Evolutionary conservation across 1,284 basidiomycete genomes (phyloP).

Genomic region (Malassezia cuniculi): DNA sequence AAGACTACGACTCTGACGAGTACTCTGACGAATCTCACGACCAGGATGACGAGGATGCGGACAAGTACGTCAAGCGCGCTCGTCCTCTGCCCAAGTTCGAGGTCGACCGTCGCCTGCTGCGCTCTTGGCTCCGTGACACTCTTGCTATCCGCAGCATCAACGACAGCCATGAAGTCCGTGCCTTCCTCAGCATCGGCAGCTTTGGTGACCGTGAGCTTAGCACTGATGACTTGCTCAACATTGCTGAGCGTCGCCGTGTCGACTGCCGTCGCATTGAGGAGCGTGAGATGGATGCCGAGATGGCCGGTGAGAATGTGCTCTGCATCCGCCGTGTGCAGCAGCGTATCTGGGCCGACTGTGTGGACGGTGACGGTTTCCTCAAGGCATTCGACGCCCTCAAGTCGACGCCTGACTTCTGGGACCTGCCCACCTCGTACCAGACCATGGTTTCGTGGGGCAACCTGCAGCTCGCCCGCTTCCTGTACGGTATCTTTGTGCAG

Average conservation of each 20-base stretch:
- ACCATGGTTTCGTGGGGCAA: constrained; percentile 37
- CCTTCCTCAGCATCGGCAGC: constrained; percentile 31
- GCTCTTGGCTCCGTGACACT: constrained; percentile 39
- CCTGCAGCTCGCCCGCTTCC: constrained; percentile 32
- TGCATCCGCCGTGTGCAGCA: constrained; percentile 32
- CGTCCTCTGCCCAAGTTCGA: constrained; percentile 25
- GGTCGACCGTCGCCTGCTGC: constrained; percentile 31
- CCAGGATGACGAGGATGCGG: no score
- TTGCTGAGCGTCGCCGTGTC: constrained; percentile 24
- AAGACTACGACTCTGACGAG: no score
- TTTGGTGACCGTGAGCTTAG: constrained; percentile 28
- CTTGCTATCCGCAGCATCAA: constrained; percentile 32
- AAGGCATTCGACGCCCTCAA: constrained; percentile 31
- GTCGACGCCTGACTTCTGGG: constrained; percentile 21
- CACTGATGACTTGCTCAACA: constrained; percentile 23
- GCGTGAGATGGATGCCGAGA: constrained; percentile 28
- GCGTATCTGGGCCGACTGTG: constrained; percentile 36
- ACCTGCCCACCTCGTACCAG: constrained; percentile 34
- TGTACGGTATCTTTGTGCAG: constrained; percentile 36
- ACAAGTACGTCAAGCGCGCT: constrained; percentile 2
- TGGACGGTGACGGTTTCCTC: constrained; percentile 37
- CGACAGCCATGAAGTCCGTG: constrained; percentile 30
- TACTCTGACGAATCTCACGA: no score
- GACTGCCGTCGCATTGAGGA: constrained; percentile 30
- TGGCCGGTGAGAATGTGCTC: constrained; percentile 34